These are phyloP conservation scores for Conringia planisiliqua DNA, from an alignment of 345 rosid genomes.

Conservation along the genomic window DNA sequence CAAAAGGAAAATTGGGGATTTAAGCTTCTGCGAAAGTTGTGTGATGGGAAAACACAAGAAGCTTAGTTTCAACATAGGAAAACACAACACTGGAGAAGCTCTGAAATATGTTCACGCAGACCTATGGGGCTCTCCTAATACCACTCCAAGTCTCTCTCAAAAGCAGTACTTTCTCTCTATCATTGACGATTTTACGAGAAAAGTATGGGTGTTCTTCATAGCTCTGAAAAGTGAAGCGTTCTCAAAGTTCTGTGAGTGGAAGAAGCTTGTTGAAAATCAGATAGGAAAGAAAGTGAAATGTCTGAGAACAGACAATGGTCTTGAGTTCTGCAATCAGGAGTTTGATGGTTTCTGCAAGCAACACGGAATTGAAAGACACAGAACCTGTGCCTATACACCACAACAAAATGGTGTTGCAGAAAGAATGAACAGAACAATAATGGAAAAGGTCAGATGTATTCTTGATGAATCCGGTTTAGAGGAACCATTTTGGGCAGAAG, in stretches of 20 bases:
- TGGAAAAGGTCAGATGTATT: not conserved
- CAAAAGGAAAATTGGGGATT: not conserved
- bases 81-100: not conserved
- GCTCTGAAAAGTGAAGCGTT: not conserved
- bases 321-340: not conserved
- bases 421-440: no score
- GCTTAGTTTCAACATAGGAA: not conserved
- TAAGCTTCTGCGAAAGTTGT: not conserved
- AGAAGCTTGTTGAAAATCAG: not conserved
- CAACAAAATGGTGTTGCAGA: no score
- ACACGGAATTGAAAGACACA: not conserved
- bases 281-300: not conserved
- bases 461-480: not conserved
- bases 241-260: not conserved
- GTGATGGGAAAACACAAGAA: not conserved
- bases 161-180: not conserved
- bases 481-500: no score
- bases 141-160: not conserved
- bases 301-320: not conserved
- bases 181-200: not conserved
- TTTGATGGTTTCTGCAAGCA: not conserved
- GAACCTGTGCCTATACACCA: no score
- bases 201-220: not conserved
- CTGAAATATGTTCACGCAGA: not conserved
- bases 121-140: not conserved